A percentile compares a stretch with the other conserved stretches of the same genome.
Conservation (phyloP, 2,329 filamentous ascomycete genomes). For the Botrytis paeoniae region DNA sequence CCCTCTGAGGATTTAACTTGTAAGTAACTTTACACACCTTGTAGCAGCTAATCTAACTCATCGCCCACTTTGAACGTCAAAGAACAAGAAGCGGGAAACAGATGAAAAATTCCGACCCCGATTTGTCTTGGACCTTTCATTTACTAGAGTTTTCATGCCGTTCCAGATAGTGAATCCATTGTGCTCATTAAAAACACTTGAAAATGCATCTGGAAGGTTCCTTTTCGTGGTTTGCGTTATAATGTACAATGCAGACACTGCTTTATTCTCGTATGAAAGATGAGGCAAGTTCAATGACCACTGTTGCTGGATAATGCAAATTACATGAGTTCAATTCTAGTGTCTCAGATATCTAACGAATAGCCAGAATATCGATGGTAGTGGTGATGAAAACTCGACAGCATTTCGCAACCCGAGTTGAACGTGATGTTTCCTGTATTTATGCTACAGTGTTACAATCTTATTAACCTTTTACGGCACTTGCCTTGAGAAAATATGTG, state of each 20-base stretch:
- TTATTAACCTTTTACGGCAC: background rate
- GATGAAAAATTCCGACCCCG: background rate
- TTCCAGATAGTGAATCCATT: background rate
- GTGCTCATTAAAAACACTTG: background rate
- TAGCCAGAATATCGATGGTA: background rate
- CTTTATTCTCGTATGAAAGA: background rate
- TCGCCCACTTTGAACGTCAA: background rate
- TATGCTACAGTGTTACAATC: background rate
- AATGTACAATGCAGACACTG: background rate
- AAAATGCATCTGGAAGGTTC: background rate
- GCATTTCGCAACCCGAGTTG: background rate
- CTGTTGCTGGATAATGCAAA: background rate
- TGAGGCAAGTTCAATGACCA: background rate
- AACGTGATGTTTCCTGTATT: no score
- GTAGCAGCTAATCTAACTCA: background rate
- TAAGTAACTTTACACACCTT: background rate
- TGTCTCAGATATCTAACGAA: background rate
- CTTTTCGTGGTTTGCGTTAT: background rate
- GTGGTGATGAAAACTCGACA: background rate
- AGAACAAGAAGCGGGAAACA: background rate
- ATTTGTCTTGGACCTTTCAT: background rate
- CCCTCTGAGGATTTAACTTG: background rate
- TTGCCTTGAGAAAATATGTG: background rate
- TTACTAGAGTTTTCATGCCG: background rate
- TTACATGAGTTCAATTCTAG: background rate